Conservation (phyloP, 179 eudicot genomes). For the Spergularia azorica region DNA sequence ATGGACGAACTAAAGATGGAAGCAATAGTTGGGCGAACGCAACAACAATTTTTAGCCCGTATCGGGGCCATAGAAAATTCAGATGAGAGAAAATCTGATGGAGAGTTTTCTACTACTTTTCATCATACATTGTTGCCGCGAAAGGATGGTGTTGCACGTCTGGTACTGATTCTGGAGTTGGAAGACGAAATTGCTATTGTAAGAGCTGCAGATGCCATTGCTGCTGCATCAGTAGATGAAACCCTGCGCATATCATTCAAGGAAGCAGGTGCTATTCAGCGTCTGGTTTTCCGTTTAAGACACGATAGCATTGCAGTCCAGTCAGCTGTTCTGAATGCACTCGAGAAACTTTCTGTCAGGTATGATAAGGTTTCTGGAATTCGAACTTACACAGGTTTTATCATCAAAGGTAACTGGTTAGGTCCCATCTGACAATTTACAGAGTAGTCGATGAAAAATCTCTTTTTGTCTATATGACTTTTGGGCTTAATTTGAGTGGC, state of each 20-base stretch:
- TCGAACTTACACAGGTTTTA: no score
- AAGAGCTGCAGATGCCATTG: constrained; percentile 72
- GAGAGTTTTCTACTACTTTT: constrained; percentile 30
- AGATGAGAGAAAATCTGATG: constrained; percentile 38
- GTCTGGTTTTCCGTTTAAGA: constrained; percentile 46
- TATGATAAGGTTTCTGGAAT: constrained; percentile 9
- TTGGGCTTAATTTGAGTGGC: no score
- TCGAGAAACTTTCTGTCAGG: constrained; percentile 80
- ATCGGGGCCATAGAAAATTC: constrained; percentile 78
- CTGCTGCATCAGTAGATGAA: constrained; percentile 65
- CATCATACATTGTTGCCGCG: constrained; percentile 63
- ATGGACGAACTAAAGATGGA: constrained; percentile 62
- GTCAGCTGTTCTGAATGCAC: constrained; percentile 54
- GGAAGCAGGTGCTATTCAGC: constrained; percentile 82
- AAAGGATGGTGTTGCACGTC: constrained; percentile 85
- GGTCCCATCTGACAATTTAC: no score
- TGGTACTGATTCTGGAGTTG: constrained; percentile 82
- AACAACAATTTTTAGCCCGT: constrained; percentile 81
- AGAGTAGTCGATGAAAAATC: no score
- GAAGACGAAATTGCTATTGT: constrained; percentile 71
- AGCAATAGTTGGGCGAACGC: constrained; percentile 68
- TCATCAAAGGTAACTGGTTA: no score
- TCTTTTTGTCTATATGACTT: no score
- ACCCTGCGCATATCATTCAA: constrained; percentile 62
- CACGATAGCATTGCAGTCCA: constrained; percentile 47